A percentile compares a stretch with the other conserved stretches of the same genome.
Evolutionary conservation across 1,284 basidiomycete genomes (phyloP).

Genomic region (Heimioporus punctisporus): DNA sequence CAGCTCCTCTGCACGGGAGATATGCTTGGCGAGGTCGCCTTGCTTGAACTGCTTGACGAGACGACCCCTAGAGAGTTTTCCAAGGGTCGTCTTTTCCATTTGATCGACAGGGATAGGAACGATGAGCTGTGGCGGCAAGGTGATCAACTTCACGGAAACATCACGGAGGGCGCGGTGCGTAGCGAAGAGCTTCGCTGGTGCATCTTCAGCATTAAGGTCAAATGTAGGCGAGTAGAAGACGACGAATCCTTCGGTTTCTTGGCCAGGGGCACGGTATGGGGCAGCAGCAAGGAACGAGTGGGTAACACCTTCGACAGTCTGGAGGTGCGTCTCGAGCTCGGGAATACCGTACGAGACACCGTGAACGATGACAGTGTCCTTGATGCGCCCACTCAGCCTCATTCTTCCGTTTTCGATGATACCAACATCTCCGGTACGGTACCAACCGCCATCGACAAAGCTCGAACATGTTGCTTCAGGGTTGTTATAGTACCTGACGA

Average conservation of each 20-base stretch:
- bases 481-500: constrained; percentile 44
- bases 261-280: constrained; percentile 34
- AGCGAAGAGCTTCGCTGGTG: constrained; percentile 12
- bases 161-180: constrained; percentile 22
- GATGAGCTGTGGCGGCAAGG: constrained; percentile 25
- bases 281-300: constrained; percentile 40
- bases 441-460: constrained; percentile 45
- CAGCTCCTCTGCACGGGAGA: constrained; percentile 30
- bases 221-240: constrained; percentile 33
- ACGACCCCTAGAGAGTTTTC: constrained; percentile 34
- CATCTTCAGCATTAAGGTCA: constrained; percentile 20
- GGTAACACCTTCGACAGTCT: constrained; percentile 39
- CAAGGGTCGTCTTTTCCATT: constrained; percentile 37
- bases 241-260: constrained; percentile 34
- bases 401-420: constrained; percentile 40
- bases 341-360: constrained; percentile 45
- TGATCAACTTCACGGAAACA: constrained; percentile 25
- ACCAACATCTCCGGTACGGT: constrained; percentile 44
- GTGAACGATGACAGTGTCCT: constrained; percentile 48
- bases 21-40: constrained; percentile 27
- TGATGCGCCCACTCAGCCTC: constrained; percentile 43
- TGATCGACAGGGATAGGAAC: constrained; percentile 28
- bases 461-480: constrained; percentile 37
- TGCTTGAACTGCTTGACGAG: constrained; percentile 30
- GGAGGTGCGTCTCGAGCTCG: constrained; percentile 43